Evolutionary conservation across 257 asterid species (phyloP), one percentile per base, ranked within the genome.

Genomic region (Solanum gandarillasii): DNA sequence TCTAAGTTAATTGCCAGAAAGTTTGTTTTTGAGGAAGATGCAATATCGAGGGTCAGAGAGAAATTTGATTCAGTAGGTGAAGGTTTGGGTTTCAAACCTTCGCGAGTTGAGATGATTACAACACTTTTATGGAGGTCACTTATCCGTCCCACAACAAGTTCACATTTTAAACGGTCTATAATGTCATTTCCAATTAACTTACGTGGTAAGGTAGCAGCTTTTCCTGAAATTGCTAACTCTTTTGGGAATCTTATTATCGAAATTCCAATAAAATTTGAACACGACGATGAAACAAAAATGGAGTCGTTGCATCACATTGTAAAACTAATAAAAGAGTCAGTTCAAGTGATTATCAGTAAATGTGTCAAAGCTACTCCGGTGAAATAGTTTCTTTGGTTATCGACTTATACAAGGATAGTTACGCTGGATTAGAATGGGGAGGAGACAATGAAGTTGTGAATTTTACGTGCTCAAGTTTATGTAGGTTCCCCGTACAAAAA

Each of bases 241-340:
- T 88, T 83, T 20, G 89, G 87, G 36, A 88, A 88, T 87, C 43
- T 88, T 20, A 83, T 81, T 46, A 83, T 88, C 27, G 84, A 82
- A 16, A 32, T 23, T 27, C 39, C 34, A 2, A 58, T 83, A 10
- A 58, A 6, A 8, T 83, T 41, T 73, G 34, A 35, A 34, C 73
- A 82, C 12, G 67, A 82, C 5, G 79, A 32, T 9, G 75, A 46
- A 16, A 72, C 12, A 1, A 48, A 39, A 12, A 10, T 70, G 16
- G 87, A 83, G 32, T 62, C 31, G 6, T 48, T 83, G 82, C 62
- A 46, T 70, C 87, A 87, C 52, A 6, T 87, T 23, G 84, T 83
- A 7, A 35, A 20, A 25, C 27, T 21, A n/a, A 41, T 87, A 43
- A 60, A 23, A 13, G 72, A 87, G n/a, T 23, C 65, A 70, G 87